Evolutionary conservation across 108 stramenopile genomes (phyloP).

Genomic region (Fragilariopsis cylindrus): DNA sequence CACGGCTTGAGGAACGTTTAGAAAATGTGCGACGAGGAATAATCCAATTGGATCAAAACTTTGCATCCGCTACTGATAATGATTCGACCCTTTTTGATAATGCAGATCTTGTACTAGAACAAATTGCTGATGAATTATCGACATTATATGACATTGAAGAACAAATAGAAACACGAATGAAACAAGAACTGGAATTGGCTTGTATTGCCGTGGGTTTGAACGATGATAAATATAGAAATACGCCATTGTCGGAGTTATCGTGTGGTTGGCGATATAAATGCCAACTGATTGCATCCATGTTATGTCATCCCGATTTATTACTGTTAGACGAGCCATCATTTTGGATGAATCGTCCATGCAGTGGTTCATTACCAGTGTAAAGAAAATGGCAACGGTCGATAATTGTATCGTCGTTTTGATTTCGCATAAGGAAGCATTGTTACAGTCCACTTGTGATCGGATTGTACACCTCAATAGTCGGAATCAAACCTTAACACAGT

Average conservation of each 20-base stretch:
- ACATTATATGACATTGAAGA: conserved; percentile 46
- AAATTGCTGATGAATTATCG: conserved; percentile 26
- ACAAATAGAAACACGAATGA: not conserved
- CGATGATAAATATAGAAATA: conserved; percentile 14
- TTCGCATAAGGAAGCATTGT: conserved; percentile 60
- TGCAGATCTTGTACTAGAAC: conserved; percentile 18
- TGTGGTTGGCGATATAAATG: conserved; percentile 74
- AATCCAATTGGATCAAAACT: conserved; percentile 5
- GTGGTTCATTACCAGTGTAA: conserved; percentile 45
- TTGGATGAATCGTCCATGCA: conserved; percentile 44
- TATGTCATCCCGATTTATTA: conserved; percentile 49
- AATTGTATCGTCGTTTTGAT: conserved; percentile 55
- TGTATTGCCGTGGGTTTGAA: conserved; percentile 43
- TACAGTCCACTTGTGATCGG: conserved; percentile 48
- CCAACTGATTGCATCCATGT: conserved; percentile 44
- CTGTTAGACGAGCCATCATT: conserved; percentile 74
- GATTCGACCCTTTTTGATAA: not conserved
- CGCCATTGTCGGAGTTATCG: conserved; percentile 35
- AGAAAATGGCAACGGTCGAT: conserved; percentile 21
- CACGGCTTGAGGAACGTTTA: not conserved
- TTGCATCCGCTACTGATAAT: too few species aligned
- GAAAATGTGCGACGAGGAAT: conserved; percentile 1
- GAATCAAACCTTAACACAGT: conserved; percentile 45
- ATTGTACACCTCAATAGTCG: conserved; percentile 57
- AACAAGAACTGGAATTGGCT: conserved; percentile 28